Percentiles rank a stretch among this genome's conserved stretches.
Evolutionary conservation across 2,329 filamentous ascomycete genomes (phyloP).

Genomic region (Hypoxylon sp.): DNA sequence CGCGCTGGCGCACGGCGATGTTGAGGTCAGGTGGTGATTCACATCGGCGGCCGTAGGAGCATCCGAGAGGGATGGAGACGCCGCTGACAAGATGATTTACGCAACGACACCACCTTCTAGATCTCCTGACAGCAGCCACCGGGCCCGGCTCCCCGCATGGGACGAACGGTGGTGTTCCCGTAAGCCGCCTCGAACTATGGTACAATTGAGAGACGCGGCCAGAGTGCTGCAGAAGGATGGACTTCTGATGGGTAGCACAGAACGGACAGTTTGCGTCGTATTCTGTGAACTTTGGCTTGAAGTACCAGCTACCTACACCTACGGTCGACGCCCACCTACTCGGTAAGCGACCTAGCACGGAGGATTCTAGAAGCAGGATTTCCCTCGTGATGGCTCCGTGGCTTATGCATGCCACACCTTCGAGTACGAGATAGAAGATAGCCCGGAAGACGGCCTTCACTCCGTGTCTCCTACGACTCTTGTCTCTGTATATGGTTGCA

Average conservation of each 20-base stretch:
- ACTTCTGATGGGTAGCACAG: neutral
- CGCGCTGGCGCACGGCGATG: neutral
- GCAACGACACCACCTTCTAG: neutral
- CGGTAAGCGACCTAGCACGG: neutral
- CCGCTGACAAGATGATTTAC: neutral
- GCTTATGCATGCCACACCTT: slow-evolving; percentile 9
- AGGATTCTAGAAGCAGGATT: neutral
- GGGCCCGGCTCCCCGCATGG: slow-evolving; percentile 3
- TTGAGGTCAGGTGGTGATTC: neutral
- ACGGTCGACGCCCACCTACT: neutral
- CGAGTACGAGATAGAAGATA: neutral
- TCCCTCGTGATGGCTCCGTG: slow-evolving; percentile 12
- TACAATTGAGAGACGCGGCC: neutral
- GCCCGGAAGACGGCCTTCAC: neutral
- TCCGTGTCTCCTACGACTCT: neutral
- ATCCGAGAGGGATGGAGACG: neutral
- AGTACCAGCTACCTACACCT: neutral
- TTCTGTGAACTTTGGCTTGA: neutral
- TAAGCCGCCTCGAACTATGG: slow-evolving; percentile 7
- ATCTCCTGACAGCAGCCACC: slow-evolving; percentile 8
- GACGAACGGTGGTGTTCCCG: slow-evolving; percentile 12
- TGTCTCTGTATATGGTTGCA: neutral
- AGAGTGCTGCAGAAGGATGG: neutral
- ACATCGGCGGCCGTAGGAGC: neutral
- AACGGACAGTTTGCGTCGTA: neutral